phyloP scores from a whole-genome alignment of 2,329 filamentous ascomycete species.

The Paecilomyces sp. region DNA sequence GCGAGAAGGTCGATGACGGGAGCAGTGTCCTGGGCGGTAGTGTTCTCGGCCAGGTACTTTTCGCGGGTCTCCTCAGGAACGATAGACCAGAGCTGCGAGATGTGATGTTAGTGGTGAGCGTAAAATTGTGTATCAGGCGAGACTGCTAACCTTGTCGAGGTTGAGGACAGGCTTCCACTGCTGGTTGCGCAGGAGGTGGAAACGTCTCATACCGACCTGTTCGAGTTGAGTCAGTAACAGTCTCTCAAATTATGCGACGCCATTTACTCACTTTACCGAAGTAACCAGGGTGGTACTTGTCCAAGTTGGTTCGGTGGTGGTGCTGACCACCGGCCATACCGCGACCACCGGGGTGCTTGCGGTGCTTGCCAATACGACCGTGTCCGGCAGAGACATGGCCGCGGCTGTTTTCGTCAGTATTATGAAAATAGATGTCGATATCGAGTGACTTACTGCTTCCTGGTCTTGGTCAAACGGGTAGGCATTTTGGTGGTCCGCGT shows the following conservation, averaged over 20 bases:
- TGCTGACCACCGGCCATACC: slow-evolving; percentile 98
- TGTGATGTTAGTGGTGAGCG: background rate
- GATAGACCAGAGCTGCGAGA: slow-evolving; percentile 81
- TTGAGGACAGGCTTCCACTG: slow-evolving; percentile 99
- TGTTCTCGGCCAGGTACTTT: slow-evolving; percentile 72
- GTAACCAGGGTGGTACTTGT: slow-evolving; percentile 98
- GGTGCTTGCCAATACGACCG: slow-evolving; percentile 98
- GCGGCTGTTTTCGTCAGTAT: slow-evolving; percentile 43
- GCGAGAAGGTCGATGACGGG: slow-evolving; percentile 97
- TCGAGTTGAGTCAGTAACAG: background rate
- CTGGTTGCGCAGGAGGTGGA: slow-evolving; percentile 93
- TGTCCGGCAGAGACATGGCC: slow-evolving; percentile 98
- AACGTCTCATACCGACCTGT: slow-evolving; percentile 82
- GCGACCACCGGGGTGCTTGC: slow-evolving; percentile 77
- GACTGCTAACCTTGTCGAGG: slow-evolving; percentile 77
- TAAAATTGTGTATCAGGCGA: background rate
- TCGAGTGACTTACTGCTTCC: slow-evolving; percentile 25
- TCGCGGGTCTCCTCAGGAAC: slow-evolving; percentile 89
- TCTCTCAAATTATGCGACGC: background rate
- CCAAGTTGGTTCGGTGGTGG: slow-evolving; percentile 90
- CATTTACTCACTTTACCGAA: slow-evolving; percentile 63
- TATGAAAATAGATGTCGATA: background rate
- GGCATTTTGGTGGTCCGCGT: slow-evolving; percentile 31
- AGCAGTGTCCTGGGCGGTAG: slow-evolving; percentile 68
- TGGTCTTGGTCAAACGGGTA: slow-evolving; percentile 45